Percentiles rank a stretch among this genome's conserved stretches.
These are phyloP conservation scores for Cutaneotrichosporon cavernicola DNA, from an alignment of 1,284 basidiomycete species.

Conservation along the genomic window DNA sequence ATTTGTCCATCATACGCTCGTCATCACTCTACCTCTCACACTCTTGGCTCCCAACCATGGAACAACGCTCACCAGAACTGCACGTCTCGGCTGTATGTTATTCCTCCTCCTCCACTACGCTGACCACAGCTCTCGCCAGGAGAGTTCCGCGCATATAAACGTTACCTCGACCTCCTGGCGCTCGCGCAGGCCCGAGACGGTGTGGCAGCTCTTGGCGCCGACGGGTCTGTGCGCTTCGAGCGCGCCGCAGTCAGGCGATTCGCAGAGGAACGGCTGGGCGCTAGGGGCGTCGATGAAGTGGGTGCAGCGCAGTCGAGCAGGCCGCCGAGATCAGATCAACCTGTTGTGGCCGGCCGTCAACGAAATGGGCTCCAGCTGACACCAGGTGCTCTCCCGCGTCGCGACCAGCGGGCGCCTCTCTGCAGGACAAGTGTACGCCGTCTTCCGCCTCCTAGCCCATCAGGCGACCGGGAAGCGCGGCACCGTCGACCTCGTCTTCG, in stretches of 20 bases:
- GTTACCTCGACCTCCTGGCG: conserved; percentile 29
- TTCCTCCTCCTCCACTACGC: not conserved
- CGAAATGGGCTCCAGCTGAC: not conserved
- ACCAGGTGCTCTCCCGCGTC: conserved; percentile 20
- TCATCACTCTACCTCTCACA: not conserved
- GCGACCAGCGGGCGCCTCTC: conserved; percentile 12
- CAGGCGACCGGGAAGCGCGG: conserved; percentile 6
- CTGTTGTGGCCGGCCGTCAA: no score
- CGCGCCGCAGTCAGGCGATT: conserved; percentile 21
- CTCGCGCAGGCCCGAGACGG: conserved; percentile 18
- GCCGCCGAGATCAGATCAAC: no score
- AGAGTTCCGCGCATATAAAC: conserved; percentile 26
- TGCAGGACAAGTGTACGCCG: conserved; percentile 26
- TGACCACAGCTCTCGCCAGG: conserved; percentile 27
- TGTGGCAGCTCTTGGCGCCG: conserved; percentile 16
- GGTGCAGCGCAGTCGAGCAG: conserved; percentile 4
- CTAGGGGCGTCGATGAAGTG: conserved; percentile 26
- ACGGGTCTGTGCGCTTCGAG: conserved; percentile 24
- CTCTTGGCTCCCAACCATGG: conserved; percentile 1
- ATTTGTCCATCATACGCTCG: not conserved
- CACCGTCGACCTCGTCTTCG: conserved; percentile 27
- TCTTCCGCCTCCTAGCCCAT: conserved; percentile 25
- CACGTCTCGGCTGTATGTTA: conserved; percentile 20
- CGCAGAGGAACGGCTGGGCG: conserved; percentile 18
- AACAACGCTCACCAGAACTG: conserved; percentile 18